Base-by-base conservation (phyloP, 306 rosid genomes). In the Abrus precatorius region DNA sequence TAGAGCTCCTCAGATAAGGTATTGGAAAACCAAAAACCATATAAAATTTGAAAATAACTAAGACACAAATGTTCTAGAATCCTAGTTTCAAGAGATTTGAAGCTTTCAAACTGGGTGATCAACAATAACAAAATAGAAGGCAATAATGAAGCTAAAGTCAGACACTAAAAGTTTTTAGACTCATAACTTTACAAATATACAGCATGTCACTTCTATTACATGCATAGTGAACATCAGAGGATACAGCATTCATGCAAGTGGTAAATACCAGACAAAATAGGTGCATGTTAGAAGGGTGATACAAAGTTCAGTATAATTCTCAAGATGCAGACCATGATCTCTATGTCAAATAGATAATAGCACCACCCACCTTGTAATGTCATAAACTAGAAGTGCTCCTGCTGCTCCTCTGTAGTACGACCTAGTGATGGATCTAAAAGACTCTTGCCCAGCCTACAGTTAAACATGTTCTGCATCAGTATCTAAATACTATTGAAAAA, bases 341-440 rank as follows among this genome's bases (percentile, higher is more conserved):
- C 61, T 43, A 62, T 5, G 60, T 61, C 79, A 74, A 41, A 57
- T 9, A 28, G 30, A 45, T 52, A 36, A 53, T 20, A 45, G 38
- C 60, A 54, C 43, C n/a, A 80, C 92, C 47, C 36, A 95, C 98
- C 98, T 91, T 45, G 98, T 95, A 68, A 95, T 92, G 88, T 95
- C 98, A 86, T 95, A 95, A 76, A 95, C 98, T 82, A 95, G 89
- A 76, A 95, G 97, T 57, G 98, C 98, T 47, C 97, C 98, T 6
- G 97, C 98, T 50, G 98, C 98, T 87, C 97, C 98, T 77, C 98
- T 86, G 76, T 95, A 95, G 84, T 95, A 95, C 56, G 98, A 95
- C 85, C 98, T 87, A 79, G 98, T 95, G 85, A 95, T 95, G 20
- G 98, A 95, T 84, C 98, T 89, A 90, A 95, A 95, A 14, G 98